phyloP scores from a whole-genome alignment of 257 asterid species.

The Capsicum baccatum region DNA sequence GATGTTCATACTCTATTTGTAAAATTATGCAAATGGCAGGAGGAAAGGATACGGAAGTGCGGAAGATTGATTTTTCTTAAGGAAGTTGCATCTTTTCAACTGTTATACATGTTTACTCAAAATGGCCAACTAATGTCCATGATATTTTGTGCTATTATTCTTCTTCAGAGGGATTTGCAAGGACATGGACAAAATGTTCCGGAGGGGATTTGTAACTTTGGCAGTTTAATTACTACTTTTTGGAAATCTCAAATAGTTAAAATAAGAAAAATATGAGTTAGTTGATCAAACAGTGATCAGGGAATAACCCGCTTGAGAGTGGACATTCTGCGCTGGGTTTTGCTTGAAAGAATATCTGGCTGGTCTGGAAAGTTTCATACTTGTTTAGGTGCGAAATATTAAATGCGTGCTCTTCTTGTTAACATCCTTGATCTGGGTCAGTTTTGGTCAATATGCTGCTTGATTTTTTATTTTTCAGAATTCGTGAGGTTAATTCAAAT shows the following conservation, averaged over 20 bases:
- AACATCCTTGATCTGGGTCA: slow-evolving; percentile 5
- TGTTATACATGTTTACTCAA: background rate
- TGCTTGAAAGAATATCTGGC: background rate
- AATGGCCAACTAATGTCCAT: background rate
- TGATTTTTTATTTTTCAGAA: background rate
- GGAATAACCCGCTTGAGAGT: slow-evolving; percentile 11
- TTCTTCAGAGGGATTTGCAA: background rate
- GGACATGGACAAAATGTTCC: background rate
- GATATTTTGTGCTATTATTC: background rate
- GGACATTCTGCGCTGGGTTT: background rate
- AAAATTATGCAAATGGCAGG: background rate
- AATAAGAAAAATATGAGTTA: background rate
- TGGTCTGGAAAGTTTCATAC: background rate
- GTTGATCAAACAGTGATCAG: background rate
- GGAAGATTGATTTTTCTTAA: background rate
- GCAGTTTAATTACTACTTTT: background rate
- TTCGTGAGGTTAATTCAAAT: background rate
- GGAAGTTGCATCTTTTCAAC: background rate
- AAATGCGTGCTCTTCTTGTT: background rate
- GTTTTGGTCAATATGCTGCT: background rate
- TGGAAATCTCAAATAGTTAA: background rate
- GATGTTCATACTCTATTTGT: background rate
- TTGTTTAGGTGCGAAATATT: background rate
- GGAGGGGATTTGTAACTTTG: background rate
- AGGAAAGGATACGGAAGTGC: background rate